Conservation (phyloP, 441 rosid species). For the Cnidoscolus chayamansa region DNA sequence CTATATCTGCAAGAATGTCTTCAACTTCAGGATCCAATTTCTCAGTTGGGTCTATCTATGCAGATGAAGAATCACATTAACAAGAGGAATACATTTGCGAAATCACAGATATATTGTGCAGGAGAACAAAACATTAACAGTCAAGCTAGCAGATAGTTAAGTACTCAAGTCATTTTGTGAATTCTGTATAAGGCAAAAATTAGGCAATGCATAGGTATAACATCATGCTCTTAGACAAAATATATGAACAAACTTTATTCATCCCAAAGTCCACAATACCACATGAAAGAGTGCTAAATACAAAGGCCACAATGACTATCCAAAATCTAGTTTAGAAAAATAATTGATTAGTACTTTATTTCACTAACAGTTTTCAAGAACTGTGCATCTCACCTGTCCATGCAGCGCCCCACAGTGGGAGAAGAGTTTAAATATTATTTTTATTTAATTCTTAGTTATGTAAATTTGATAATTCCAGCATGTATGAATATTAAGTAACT, state of each 20-base stretch:
- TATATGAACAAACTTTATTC: background rate
- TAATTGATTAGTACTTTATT: background rate
- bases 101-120: background rate
- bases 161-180: background rate
- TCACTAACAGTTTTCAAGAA: background rate
- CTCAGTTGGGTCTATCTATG: slow-evolving; percentile 84
- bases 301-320: background rate
- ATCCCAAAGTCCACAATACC: too few species aligned
- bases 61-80: slow-evolving; percentile 15
- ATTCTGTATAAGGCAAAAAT: background rate
- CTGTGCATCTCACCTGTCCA: background rate
- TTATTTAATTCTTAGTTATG: background rate
- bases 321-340: background rate
- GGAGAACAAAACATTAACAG: background rate
- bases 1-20: slow-evolving; percentile 82
- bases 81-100: slow-evolving; percentile 8
- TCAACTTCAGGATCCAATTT: slow-evolving; percentile 85
- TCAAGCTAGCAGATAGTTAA: background rate
- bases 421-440: background rate
- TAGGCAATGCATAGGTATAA: background rate
- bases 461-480: background rate
- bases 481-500: background rate
- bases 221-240: background rate
- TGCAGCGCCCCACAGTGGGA: background rate
- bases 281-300: background rate